Base-by-base conservation (phyloP, 345 rosid genomes). In the Barbarea vulgaris region DNA sequence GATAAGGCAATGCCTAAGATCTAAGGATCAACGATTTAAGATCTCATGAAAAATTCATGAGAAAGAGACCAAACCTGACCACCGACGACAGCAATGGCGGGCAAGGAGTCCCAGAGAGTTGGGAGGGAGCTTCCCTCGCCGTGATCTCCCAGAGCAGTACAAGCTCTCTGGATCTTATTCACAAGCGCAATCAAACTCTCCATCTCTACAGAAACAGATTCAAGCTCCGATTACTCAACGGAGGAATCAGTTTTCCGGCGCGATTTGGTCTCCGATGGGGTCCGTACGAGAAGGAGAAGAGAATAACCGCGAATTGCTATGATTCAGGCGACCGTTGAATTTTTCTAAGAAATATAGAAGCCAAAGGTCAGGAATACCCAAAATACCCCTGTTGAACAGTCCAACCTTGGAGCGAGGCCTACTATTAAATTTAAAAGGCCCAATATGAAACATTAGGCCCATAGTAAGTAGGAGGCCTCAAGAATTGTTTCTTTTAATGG, bases 71-170 rank as follows among this genome's bases (percentile, higher is more conserved):
- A 9, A 41, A 91, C 98, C 93, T 94, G 98, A 80, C 96, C 97
- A 33, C 97, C 97, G 28, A 91, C 96, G 84, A 91, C 96, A 83
- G 97, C 97, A 46, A 94, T 94, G 76, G 98, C 76, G 7, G 97
- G 98, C 70, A 94, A 85, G 34, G 98, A 81, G 76, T 94, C 97
- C 98, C 95, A 94, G 6, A 94, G 93, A 72, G 98, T 94, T 13
- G 97, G 98, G 72, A 94, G 80, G 7, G 98, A 83, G 86, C 92
- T 94, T 71, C 93, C 97, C 13, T 94, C 97, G 24, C 98, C 98
- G 61, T 94, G 93, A 84, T 94, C 97, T 59, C 98, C 96, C 37
- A 94, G 87, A 41, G 95, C 93, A 52, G 96, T 91, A 72, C 97
- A 94, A 54, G 98, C 97, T 71, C 97, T 82, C 81, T 94, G 98